phyloP scores from a whole-genome alignment of 148 eudicot genomes.

The Polygonum aviculare region DNA sequence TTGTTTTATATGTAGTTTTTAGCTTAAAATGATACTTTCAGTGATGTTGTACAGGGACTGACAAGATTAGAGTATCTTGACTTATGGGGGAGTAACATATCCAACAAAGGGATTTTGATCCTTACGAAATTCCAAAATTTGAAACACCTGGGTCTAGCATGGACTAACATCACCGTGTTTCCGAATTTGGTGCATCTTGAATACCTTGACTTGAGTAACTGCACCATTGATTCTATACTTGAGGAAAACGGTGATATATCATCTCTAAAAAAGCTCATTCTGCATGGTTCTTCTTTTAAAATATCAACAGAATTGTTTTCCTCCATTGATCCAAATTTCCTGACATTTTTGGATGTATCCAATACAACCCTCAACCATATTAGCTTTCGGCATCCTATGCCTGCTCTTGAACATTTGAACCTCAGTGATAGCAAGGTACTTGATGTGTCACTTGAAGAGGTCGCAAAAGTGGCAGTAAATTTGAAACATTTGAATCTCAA shows the following conservation, averaged over 20 bases:
- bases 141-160: conserved; percentile 61
- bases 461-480: conserved; percentile 43
- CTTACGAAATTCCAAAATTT: conserved; percentile 43
- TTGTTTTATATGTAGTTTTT: not conserved
- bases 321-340: conserved; percentile 31
- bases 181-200: conserved; percentile 50
- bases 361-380: conserved; percentile 36
- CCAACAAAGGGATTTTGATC: conserved; percentile 43
- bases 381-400: conserved; percentile 43
- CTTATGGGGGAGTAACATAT: conserved; percentile 74
- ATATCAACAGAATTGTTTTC: conserved; percentile 33
- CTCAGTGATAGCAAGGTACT: conserved; percentile 42
- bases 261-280: conserved; percentile 40
- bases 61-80: conserved; percentile 64
- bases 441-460: conserved; percentile 39
- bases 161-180: conserved; percentile 67
- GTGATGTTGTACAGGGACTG: conserved; percentile 32
- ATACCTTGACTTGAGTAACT: conserved; percentile 79
- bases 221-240: conserved; percentile 43
- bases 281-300: conserved; percentile 42
- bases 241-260: conserved; percentile 36
- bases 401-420: conserved; percentile 54
- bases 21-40: not conserved
- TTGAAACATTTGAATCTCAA: conserved; percentile 61
- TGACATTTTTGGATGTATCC: conserved; percentile 59